Base-by-base conservation (phyloP, 306 rosid species). In the Hylodesmum podocarpum region DNA sequence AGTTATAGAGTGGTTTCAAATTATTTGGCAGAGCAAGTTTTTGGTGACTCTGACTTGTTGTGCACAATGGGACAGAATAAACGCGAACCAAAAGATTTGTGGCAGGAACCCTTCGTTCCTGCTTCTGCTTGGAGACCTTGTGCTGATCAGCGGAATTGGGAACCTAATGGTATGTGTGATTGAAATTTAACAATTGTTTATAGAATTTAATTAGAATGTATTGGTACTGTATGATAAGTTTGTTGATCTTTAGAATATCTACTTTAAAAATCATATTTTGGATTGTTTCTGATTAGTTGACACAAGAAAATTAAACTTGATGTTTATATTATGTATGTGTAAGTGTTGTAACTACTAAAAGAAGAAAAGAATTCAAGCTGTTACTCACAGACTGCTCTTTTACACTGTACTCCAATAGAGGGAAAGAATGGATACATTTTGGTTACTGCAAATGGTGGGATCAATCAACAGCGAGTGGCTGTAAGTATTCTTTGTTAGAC, bases 371-470 rank as follows among this genome's bases (percentile, higher is more conserved):
- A 58, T 62, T 64, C 27, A 29, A 51, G 73, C 72, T 69, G 63
- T 43, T 70, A 75, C 85, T 87, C 72, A 81, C 73, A 43, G 29
- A 15, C 66, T 77, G 72, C 70, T 82, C 21, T 46, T 44, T 86
- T 73, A 41, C 61, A 25, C 28, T 80, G 54, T 84, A 14, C 71
- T 80, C 50, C 75, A 51, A 70, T 58, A 95, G 97, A 82, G 81
- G 93, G 97, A 67, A 89, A 78, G 21, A 90, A 89, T 83, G 97
- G 97, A 79, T 90, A 90, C 87, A 81, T 95, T 75, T 37, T 95
- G 90, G 86, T 92, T 80, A 95, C 97, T 72, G 99, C 97, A 78
- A 95, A 95, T 51, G 99, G 99, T 81, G 99, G 97, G 83, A 90
- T 92, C 82, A 95, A 95, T 85, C 99, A 95, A 82, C 99, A 92